Conservation (phyloP, 2,329 filamentous ascomycete species). For the Magnaporthales sp. region DNA sequence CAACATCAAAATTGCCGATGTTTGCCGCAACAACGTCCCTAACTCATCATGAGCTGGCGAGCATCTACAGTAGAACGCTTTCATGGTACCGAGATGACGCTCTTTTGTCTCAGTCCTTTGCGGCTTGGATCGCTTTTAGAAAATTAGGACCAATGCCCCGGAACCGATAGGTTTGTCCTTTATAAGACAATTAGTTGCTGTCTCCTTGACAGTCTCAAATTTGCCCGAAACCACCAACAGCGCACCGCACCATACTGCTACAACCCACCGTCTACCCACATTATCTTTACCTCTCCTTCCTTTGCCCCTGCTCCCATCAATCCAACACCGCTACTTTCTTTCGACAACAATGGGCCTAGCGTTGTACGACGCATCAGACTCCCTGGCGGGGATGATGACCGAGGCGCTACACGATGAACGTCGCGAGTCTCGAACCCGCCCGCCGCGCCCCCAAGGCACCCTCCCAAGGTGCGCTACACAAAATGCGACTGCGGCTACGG, state of each 20-base stretch:
- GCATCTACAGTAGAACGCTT: not conserved
- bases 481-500: not conserved
- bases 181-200: not conserved
- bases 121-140: not conserved
- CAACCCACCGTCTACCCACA: not conserved
- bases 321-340: not conserved
- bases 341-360: constrained; percentile 9
- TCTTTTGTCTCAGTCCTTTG: not conserved
- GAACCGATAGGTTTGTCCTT: not conserved
- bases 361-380: constrained; percentile 5
- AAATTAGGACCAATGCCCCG: not conserved
- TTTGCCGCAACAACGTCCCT: not conserved
- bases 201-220: not conserved
- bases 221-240: not conserved
- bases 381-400: not conserved
- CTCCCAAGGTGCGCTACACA: not conserved
- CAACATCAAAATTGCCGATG: not conserved
- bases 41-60: not conserved
- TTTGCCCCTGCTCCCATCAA: not conserved
- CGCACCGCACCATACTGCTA: not conserved
- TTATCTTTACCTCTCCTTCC: not conserved
- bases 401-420: not conserved
- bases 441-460: not conserved
- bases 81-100: not conserved
- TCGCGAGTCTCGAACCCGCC: not conserved